Evolutionary conservation across 2,329 filamentous ascomycete species (phyloP).

Genomic region (Alternaria solani): DNA sequence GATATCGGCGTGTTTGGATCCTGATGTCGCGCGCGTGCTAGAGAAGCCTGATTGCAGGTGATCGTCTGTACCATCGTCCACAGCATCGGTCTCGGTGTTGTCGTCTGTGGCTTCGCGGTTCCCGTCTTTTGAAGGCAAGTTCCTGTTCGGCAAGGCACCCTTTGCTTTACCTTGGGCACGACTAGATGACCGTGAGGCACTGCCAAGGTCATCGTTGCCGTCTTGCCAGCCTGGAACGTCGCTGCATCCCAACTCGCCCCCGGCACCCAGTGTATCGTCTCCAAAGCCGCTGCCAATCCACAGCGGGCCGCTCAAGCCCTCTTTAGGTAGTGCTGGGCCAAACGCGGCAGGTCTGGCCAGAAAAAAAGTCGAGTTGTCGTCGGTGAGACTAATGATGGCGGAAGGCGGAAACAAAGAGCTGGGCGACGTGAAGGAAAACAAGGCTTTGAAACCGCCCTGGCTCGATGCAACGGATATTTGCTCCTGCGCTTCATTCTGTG

Average conservation of each 20-base stretch:
- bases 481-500: constrained; percentile 28
- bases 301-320: constrained; percentile 84
- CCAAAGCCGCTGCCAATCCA: constrained; percentile 95
- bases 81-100: constrained; percentile 30
- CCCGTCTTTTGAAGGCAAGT: constrained; percentile 8
- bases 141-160: not conserved
- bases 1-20: constrained; percentile 77
- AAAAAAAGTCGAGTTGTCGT: constrained; percentile 98
- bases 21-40: constrained; percentile 33
- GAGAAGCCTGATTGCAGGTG: constrained; percentile 66
- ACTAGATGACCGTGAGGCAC: constrained; percentile 12
- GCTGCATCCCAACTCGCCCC: constrained; percentile 92
- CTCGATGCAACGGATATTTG: constrained; percentile 31
- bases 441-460: constrained; percentile 48
- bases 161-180: not conserved
- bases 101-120: not conserved
- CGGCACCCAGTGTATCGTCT: constrained; percentile 72
- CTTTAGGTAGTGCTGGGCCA: constrained; percentile 77
- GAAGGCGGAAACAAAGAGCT: constrained; percentile 94
- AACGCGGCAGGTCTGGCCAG: constrained; percentile 92
- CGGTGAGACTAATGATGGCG: constrained; percentile 92
- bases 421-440: constrained; percentile 63
- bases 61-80: constrained; percentile 83
- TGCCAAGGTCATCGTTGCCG: constrained; percentile 36
- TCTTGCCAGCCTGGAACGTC: constrained; percentile 90